phyloP scores from a whole-genome alignment of 2,329 filamentous ascomycete genomes.

The Paecilomyces niveus region DNA sequence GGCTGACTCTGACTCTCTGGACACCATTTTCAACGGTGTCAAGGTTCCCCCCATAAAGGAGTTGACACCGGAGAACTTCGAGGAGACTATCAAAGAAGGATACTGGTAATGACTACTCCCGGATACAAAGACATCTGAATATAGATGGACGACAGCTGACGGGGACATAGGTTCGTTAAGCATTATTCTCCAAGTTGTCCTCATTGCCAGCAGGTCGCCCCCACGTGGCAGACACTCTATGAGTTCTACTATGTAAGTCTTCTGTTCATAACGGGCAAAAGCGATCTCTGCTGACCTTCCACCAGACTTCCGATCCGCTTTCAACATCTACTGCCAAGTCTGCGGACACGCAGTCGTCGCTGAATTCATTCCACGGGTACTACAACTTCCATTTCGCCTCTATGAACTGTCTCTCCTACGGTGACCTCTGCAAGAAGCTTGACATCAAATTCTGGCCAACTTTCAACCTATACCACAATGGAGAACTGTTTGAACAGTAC shows the following conservation, averaged over 20 bases:
- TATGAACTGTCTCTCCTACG: conserved; percentile 78
- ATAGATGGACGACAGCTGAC: not conserved
- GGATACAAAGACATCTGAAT: not conserved
- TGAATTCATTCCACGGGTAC: conserved; percentile 67
- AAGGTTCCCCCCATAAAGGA: conserved; percentile 45
- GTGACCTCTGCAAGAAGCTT: conserved; percentile 65
- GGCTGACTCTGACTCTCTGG: conserved; percentile 12
- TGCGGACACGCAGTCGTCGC: conserved; percentile 41
- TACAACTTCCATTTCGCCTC: conserved; percentile 86
- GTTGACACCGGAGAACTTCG: conserved; percentile 41
- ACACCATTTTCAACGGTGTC: conserved; percentile 45
- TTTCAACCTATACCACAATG: conserved; percentile 73
- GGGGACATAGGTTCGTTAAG: conserved; percentile 42
- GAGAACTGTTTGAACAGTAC: conserved; percentile 57
- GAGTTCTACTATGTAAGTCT: conserved; percentile 67
- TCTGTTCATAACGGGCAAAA: not conserved
- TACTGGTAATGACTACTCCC: conserved; percentile 38
- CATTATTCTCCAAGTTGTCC: conserved; percentile 48
- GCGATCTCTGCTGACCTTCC: conserved; percentile 1
- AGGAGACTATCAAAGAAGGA: conserved; percentile 43
- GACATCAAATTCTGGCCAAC: conserved; percentile 66
- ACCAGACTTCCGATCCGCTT: conserved; percentile 68
- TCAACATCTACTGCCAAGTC: conserved; percentile 43
- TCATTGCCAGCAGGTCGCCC: conserved; percentile 74
- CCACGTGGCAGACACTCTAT: conserved; percentile 84